A percentile compares a stretch with the other conserved stretches of the same genome.
phyloP scores from a whole-genome alignment of 371 early-diverging fungal species.

The Rhizopus arrhizus region DNA sequence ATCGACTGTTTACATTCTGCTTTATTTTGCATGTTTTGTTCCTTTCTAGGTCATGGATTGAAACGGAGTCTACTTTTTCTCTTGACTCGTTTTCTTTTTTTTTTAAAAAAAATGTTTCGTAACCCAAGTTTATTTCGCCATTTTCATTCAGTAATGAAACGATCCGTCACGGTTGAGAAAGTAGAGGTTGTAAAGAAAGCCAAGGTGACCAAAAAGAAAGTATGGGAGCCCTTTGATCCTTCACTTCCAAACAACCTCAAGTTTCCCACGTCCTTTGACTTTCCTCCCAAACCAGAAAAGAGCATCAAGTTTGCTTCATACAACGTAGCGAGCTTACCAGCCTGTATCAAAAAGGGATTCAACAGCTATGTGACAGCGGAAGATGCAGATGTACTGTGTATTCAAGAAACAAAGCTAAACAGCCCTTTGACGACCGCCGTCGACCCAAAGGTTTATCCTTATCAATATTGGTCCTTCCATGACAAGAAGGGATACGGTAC shows the following conservation, averaged over 20 bases:
- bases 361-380: slow-evolving; percentile 77
- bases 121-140: too few relatives aligned
- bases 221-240: slow-evolving; percentile 45
- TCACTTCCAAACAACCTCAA: slow-evolving; percentile 62
- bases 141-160: too few relatives aligned
- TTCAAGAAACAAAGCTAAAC: slow-evolving; percentile 88
- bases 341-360: slow-evolving; percentile 82
- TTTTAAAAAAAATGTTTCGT: too few relatives aligned
- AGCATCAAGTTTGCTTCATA: slow-evolving; percentile 77
- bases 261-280: slow-evolving; percentile 61
- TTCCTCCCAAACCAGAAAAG: slow-evolving; percentile 49
- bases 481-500: slow-evolving; percentile 83
- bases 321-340: slow-evolving; percentile 78
- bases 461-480: slow-evolving; percentile 69
- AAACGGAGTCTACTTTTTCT: too few relatives aligned
- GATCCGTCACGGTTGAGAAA: too few relatives aligned
- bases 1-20: too few relatives aligned
- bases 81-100: too few relatives aligned
- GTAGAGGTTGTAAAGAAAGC: background rate
- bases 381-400: slow-evolving; percentile 80
- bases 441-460: slow-evolving; percentile 65
- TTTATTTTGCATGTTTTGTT: too few relatives aligned
- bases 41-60: too few relatives aligned
- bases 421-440: slow-evolving; percentile 52
- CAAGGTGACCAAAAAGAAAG: background rate